A percentile compares a stretch with the other conserved stretches of the same genome.
phyloP scores from a whole-genome alignment of 441 rosid species.

The Macaranga tanarius region DNA sequence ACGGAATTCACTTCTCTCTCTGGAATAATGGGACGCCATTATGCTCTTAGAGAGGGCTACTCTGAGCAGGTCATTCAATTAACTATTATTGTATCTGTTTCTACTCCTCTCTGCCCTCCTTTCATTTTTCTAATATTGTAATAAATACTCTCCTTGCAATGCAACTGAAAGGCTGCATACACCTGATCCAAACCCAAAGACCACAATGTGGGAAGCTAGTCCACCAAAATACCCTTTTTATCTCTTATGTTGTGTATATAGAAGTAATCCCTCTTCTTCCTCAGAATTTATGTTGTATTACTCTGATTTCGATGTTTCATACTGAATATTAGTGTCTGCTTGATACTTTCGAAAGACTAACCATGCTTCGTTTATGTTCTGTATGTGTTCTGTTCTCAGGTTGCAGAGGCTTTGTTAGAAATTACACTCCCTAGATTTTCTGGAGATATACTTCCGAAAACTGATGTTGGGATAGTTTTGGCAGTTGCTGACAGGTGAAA shows the following conservation, averaged over 20 bases:
- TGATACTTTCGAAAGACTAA: not conserved
- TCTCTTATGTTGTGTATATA: slow-evolving; percentile 2
- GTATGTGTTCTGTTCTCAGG: slow-evolving; percentile 41
- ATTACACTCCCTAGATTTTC: slow-evolving; percentile 87
- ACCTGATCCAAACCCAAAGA: not conserved
- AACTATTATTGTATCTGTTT: slow-evolving; percentile 11
- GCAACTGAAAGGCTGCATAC: not conserved
- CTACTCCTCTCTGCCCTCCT: not conserved
- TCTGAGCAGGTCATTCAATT: slow-evolving; percentile 63
- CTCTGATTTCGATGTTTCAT: not conserved
- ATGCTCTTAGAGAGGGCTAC: slow-evolving; percentile 92
- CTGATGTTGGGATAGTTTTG: slow-evolving; percentile 83
- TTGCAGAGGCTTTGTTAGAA: slow-evolving; percentile 90
- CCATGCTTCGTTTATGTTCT: slow-evolving; percentile 3
- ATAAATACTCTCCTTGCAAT: not conserved
- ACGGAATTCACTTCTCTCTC: slow-evolving; percentile 91
- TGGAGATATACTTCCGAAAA: slow-evolving; percentile 82
- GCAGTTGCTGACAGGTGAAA: slow-evolving; percentile 90
- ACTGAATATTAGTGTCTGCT: not conserved
- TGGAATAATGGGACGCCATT: slow-evolving; percentile 95
- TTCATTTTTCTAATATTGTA: not conserved
- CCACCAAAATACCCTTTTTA: not conserved
- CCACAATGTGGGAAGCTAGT: not conserved
- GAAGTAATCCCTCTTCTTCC: not conserved
- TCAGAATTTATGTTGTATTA: slow-evolving; percentile 2